Conservation (phyloP, 352 stramenopile genomes). For the Thalassiosira mediterranea region DNA sequence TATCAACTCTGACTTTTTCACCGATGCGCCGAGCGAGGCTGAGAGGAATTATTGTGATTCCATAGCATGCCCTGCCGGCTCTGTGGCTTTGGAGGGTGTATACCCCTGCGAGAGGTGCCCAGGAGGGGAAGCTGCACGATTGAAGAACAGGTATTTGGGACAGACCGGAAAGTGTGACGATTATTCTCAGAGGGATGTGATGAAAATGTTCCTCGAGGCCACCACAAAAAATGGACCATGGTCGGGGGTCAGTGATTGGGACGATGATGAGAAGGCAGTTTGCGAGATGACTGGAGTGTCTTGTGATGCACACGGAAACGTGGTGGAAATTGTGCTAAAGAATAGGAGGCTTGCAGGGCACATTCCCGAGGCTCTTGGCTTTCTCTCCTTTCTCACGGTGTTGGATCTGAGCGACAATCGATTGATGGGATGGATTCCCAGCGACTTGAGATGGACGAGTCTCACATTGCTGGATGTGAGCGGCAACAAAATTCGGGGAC, state of each 20-base stretch:
- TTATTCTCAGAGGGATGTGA: constrained; percentile 34
- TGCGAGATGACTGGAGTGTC: constrained; percentile 58
- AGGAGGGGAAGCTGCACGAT: constrained; percentile 17
- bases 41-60: constrained; percentile 50
- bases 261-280: constrained; percentile 12
- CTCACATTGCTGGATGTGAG: constrained; percentile 46
- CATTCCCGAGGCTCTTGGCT: constrained; percentile 47
- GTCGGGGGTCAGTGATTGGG: constrained; percentile 27
- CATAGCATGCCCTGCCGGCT: constrained; percentile 47
- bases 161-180: constrained; percentile 36
- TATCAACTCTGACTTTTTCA: constrained; percentile 57
- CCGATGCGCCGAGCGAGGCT: neutral
- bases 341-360: constrained; percentile 42
- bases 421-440: constrained; percentile 53
- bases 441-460: constrained; percentile 53
- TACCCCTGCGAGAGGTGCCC: constrained; percentile 46
- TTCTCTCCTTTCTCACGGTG: constrained; percentile 39
- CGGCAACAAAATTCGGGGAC: constrained; percentile 48
- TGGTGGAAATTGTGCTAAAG: constrained; percentile 43
- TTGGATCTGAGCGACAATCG: constrained; percentile 57
- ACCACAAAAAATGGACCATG: constrained; percentile 35
- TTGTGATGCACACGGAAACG: constrained; percentile 49
- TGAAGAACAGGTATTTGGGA: constrained; percentile 49
- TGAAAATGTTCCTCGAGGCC: constrained; percentile 36
- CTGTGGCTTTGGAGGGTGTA: constrained; percentile 31